phyloP scores from a whole-genome alignment of 139 green algal genomes.

The Ostreobium quekettii region DNA sequence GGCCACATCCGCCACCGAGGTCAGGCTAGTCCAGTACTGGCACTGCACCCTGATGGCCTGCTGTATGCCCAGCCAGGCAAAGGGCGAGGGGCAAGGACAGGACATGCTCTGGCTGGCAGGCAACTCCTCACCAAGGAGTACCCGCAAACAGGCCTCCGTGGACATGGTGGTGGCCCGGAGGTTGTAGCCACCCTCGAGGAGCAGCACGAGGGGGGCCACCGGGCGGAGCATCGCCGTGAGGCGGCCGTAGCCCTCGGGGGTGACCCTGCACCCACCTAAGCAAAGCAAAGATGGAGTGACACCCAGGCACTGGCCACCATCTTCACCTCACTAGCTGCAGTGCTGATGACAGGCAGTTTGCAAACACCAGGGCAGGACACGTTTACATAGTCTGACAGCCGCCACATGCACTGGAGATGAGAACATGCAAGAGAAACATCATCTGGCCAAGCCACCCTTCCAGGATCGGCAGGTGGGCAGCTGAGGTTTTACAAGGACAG shows the following conservation, averaged over 20 bases:
- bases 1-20: background rate
- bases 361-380: too few relatives aligned
- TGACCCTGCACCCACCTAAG: conserved; percentile 51
- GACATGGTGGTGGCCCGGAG: conserved; percentile 45
- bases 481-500: too few relatives aligned
- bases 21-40: conserved; percentile 12
- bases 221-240: conserved; percentile 50
- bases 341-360: too few relatives aligned
- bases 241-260: conserved; percentile 48
- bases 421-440: too few relatives aligned
- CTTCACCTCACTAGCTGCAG: too few relatives aligned
- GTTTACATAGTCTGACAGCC: too few relatives aligned
- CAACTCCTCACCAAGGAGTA: conserved; percentile 51
- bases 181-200: conserved; percentile 77
- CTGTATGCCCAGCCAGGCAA: background rate
- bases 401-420: too few relatives aligned
- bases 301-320: too few relatives aligned
- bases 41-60: conserved; percentile 20
- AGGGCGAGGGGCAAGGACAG: background rate
- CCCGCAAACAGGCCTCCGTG: conserved; percentile 54
- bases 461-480: too few relatives aligned
- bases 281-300: too few relatives aligned
- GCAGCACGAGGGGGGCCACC: conserved; percentile 46
- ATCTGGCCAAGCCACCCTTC: too few relatives aligned
- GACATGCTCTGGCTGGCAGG: too few relatives aligned